Evolutionary conservation across 768 basidiomycete genomes (phyloP).

Genomic region (Paxillus rubicundulus): DNA sequence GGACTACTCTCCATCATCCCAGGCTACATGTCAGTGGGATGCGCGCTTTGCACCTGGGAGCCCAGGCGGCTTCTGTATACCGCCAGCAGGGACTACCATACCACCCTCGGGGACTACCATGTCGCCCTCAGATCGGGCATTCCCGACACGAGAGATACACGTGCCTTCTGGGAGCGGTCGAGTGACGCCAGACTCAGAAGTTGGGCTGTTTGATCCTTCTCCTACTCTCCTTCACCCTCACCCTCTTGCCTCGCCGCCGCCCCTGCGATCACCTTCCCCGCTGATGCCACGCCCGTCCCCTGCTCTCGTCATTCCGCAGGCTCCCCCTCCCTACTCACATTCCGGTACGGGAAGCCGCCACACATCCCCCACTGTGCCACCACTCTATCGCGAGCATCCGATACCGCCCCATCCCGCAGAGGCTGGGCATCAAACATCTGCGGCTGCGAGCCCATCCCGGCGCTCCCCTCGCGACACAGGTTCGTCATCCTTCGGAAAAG

Average conservation of each 20-base stretch:
- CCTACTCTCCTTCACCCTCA: constrained; percentile 11
- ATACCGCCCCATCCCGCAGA: constrained; percentile 22
- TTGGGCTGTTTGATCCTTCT: constrained; percentile 7
- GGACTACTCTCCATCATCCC: constrained; percentile 3
- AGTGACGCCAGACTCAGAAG: constrained; percentile 4
- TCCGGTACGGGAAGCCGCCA: constrained; percentile 1
- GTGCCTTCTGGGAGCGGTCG: constrained; percentile 4
- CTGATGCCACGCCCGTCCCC: constrained; percentile 17
- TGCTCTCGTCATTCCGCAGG: constrained; percentile 5
- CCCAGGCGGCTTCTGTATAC: constrained; percentile 12
- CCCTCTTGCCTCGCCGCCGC: constrained; percentile 12
- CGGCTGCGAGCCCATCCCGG: constrained; percentile 15
- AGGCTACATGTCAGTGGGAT: constrained; percentile 11
- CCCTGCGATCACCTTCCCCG: constrained; percentile 4
- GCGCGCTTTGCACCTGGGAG: constrained; percentile 5
- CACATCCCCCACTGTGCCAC: constrained; percentile 11
- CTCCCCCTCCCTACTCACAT: neutral
- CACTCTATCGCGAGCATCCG: constrained; percentile 21
- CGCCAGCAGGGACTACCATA: constrained; percentile 26
- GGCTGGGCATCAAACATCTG: constrained; percentile 22
- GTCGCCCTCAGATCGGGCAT: constrained; percentile 18
- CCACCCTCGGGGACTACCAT: constrained; percentile 26
- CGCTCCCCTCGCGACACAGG: constrained; percentile 13
- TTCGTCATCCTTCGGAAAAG: constrained; percentile 3
- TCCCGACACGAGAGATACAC: constrained; percentile 13